Evolutionary conservation across 352 stramenopile genomes (phyloP).

Genomic region (Globisporangium cystogenes): DNA sequence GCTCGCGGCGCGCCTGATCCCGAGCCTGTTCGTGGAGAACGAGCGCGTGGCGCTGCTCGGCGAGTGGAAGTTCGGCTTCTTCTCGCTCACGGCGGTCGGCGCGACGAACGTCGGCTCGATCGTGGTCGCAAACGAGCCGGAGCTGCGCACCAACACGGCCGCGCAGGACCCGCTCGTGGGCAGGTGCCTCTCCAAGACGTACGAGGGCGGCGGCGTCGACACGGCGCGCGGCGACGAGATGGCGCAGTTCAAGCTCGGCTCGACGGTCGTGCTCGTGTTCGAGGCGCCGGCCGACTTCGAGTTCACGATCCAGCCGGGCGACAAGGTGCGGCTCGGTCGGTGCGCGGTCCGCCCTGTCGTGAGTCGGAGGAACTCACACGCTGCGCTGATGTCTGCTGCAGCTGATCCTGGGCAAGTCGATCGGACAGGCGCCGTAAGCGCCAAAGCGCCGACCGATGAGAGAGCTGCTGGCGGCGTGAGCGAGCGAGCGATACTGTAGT

Average conservation of each 20-base stretch:
- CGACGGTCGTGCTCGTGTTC: conserved; percentile 84
- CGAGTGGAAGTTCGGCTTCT: conserved; percentile 76
- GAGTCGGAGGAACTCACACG: no score
- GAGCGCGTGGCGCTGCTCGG: conserved; percentile 73
- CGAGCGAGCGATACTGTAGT: not conserved
- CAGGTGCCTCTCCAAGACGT: conserved; percentile 47
- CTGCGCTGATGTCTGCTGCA: conserved; percentile 5
- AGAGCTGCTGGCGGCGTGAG: not conserved
- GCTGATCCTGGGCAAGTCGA: conserved; percentile 39
- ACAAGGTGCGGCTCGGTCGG: no score
- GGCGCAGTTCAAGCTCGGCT: conserved; percentile 81
- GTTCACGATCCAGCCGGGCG: conserved; percentile 65
- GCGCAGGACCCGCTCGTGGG: conserved; percentile 48
- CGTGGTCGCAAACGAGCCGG: conserved; percentile 56
- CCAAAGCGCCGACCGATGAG: not conserved
- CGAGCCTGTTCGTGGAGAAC: conserved; percentile 81
- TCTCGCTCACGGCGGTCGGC: conserved; percentile 77
- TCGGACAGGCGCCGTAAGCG: conserved; percentile 20
- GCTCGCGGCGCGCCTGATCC: conserved; percentile 53
- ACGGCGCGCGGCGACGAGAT: conserved; percentile 60
- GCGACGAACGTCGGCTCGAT: conserved; percentile 89
- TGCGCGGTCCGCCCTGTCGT: no score
- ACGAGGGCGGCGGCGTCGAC: conserved; percentile 25
- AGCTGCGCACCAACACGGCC: conserved; percentile 58
- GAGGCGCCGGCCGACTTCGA: conserved; percentile 71